Base-by-base conservation (phyloP, 108 stramenopile species). In the Nitzschia palea region DNA sequence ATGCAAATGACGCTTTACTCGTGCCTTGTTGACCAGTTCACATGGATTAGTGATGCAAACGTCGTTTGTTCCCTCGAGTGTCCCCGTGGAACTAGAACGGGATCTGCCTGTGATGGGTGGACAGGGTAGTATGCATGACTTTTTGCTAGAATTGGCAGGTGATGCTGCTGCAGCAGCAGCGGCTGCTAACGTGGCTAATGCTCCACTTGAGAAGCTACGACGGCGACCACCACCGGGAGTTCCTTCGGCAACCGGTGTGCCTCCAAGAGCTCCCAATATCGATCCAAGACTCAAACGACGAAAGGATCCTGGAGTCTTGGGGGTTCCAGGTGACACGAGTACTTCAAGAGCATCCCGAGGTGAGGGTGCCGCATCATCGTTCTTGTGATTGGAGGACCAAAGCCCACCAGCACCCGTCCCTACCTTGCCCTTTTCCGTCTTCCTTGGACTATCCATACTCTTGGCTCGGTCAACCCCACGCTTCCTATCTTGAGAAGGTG, bases 401-500 rank as follows among this genome's bases (percentile, higher is more conserved):
- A 40, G 5, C 0, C 37, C 59, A n/a, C 40, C 37, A n/a, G n/a
- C n/a, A 1, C 59, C 59, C 23, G 40, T n/a, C 5, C 27, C n/a
- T 18, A 34, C 23, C 40, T 37, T 26, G 0, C n/a, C n/a, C 25
- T 2, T 60, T 3, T 37, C 37, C 5, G 2, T 60, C 2, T 6
- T 25, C 37, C 18, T 28, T 17, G 23, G 23, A 34, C 32, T 3
- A 26, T 60, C 40, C 37, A 26, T 0, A 60, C 59, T 60, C 23
- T 60, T 60, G 22, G 59, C 15, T 22, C 59, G 35, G 33, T 60
- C 40, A 14, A 60, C 59, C 6, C 59, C 59, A 2, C 59, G 59
- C 22, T 18, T 48, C 37, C 37, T 40, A 8, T 8, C 18, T 20
- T n/a, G 4, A 20, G 18, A 20, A 10, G 47, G 47, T 4, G 18